Base-by-base conservation (phyloP, 345 rosid genomes). In the Raphanus sativus region DNA sequence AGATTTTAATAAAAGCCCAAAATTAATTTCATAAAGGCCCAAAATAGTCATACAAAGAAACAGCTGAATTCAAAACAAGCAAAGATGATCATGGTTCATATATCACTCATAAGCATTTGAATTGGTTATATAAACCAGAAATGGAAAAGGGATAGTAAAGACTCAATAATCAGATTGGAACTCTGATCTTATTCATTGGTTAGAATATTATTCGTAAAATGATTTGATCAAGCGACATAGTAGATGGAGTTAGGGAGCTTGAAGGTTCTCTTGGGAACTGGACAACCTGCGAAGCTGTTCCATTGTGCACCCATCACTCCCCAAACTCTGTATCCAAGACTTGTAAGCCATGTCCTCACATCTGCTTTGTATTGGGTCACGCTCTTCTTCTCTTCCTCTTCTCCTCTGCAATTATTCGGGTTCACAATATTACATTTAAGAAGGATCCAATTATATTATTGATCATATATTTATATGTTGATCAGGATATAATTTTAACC, bases 171-270 rank as follows among this genome's bases (percentile, higher is more conserved):
- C 77, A 77, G 68, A 77, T 0, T 32, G 9, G 65, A 65, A 32
- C 21, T 32, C 77, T 66, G 81, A 78, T 66, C 67, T 71, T 77
- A 65, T 71, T 56, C 54, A 40, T 71, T 69, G 13, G 74, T 77
- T 52, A 69, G 56, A 15, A 16, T 56, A 54, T 5, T 50, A 5
- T 11, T 40, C 48, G 55, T n/a, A 28, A 26, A 38, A 72, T 42
- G 65, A 55, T 63, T 38, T 42, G 65, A 79, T 81, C 45, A 78
- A 2, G 87, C 77, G 25, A 87, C 15, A 71, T 87, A 89, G 81
- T 92, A 90, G 56, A 89, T 82, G 61, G 98, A 89, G 80, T 92
- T 92, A 25, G 96, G 98, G n/a, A 92, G 88, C 88, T 92, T 92
- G 88, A 92, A 92, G 58, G 92, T 86, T 79, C 96, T 87, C 79